phyloP scores from a whole-genome alignment of 2,329 filamentous ascomycete species.

The Capronia americana region DNA sequence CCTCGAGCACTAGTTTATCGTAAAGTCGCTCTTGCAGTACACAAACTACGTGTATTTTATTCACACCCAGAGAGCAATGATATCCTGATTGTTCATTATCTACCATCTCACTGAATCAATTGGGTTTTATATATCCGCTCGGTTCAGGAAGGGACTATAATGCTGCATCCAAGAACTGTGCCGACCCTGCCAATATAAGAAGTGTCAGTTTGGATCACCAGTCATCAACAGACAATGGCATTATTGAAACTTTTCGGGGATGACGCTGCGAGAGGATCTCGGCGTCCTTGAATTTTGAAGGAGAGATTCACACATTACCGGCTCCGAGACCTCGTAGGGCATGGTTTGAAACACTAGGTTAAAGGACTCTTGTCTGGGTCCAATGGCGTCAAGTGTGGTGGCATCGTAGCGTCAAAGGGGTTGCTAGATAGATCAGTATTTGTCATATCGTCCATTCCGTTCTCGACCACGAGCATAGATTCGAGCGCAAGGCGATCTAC shows the following conservation, averaged over 20 bases:
- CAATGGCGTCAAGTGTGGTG: background rate
- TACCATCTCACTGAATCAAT: no score
- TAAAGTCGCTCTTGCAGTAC: no score
- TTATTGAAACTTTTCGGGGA: background rate
- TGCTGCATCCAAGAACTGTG: slow-evolving; percentile 28
- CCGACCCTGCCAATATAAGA: slow-evolving; percentile 12
- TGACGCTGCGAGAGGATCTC: background rate
- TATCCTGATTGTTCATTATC: no score
- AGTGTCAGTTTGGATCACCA: slow-evolving; percentile 8
- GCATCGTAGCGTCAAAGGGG: slow-evolving; percentile 3
- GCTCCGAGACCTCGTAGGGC: slow-evolving; percentile 7
- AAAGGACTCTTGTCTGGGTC: background rate
- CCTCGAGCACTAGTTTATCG: no score
- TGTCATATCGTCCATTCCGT: background rate
- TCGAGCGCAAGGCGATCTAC: no score
- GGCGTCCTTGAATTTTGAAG: background rate
- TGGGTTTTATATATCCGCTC: background rate
- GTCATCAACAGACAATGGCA: slow-evolving; percentile 5
- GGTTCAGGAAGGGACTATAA: slow-evolving; percentile 24
- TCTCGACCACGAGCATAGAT: background rate
- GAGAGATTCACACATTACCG: background rate
- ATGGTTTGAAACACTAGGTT: background rate
- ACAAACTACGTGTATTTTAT: no score
- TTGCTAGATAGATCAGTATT: no score
- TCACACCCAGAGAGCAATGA: no score